phyloP scores from a whole-genome alignment of 345 rosid genomes.

The Kandelia obovata region DNA sequence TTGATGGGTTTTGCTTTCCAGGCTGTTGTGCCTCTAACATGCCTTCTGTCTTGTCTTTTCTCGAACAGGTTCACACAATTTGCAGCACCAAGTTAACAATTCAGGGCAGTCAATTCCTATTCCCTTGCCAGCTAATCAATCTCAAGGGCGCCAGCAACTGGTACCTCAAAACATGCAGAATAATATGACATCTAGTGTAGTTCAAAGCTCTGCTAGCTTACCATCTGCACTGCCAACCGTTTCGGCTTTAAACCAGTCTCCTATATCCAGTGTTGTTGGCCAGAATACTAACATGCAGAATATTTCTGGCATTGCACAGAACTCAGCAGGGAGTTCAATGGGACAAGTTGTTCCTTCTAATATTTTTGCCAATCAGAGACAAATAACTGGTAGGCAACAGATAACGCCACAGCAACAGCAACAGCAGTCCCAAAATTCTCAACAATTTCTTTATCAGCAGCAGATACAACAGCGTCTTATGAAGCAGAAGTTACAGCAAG shows the following conservation, averaged over 20 bases:
- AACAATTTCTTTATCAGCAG: slow-evolving; percentile 55
- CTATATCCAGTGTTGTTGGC: slow-evolving; percentile 41
- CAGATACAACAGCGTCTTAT: slow-evolving; percentile 60
- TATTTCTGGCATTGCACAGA: slow-evolving; percentile 64
- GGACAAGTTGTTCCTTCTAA: slow-evolving; percentile 60
- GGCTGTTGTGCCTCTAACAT: slow-evolving; percentile 14
- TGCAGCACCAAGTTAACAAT: slow-evolving; percentile 53
- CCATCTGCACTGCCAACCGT: slow-evolving; percentile 58
- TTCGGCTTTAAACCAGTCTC: slow-evolving; percentile 52
- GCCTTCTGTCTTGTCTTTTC: slow-evolving; percentile 13
- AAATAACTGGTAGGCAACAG: slow-evolving; percentile 62
- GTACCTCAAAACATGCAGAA: slow-evolving; percentile 63
- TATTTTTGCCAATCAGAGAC: slow-evolving; percentile 62
- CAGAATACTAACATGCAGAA: slow-evolving; percentile 74
- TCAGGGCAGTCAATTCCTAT: slow-evolving; percentile 60
- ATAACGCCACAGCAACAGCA: slow-evolving; percentile 64
- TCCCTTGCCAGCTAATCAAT: slow-evolving; percentile 54
- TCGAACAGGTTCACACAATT: slow-evolving; percentile 39
- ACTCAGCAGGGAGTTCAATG: slow-evolving; percentile 47
- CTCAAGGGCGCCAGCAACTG: slow-evolving; percentile 67
- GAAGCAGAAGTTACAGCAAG: slow-evolving; percentile 64
- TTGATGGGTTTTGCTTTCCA: not conserved
- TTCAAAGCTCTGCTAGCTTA: slow-evolving; percentile 62
- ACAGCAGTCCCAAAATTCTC: slow-evolving; percentile 66
- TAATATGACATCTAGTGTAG: slow-evolving; percentile 50